Evolutionary conservation across 352 stramenopile species (phyloP).

Genomic region (Lagenidium sp.): DNA sequence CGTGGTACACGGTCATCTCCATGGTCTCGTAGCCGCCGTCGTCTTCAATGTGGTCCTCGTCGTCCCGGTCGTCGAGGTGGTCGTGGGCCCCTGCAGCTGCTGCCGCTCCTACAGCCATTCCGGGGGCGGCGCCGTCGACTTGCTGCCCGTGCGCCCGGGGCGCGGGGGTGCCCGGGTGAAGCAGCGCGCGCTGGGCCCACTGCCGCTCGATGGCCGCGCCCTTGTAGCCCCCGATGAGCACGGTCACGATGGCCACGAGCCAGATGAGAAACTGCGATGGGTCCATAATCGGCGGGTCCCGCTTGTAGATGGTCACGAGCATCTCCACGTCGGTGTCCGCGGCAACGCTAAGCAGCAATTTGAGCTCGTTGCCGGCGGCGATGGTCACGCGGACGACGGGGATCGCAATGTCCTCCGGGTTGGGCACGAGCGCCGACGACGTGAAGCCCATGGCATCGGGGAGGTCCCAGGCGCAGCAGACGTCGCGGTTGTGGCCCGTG

Average conservation of each 20-base stretch:
- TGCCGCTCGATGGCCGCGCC: slow-evolving; percentile 54
- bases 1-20: slow-evolving; percentile 85
- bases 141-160: not conserved
- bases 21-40: slow-evolving; percentile 69
- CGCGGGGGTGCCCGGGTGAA: not conserved
- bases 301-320: slow-evolving; percentile 53
- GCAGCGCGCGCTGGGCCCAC: slow-evolving; percentile 24
- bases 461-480: slow-evolving; percentile 78
- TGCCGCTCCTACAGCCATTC: not conserved
- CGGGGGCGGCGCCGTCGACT: not conserved
- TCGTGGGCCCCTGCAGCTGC: not conserved
- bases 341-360: slow-evolving; percentile 21
- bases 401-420: slow-evolving; percentile 39
- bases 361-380: slow-evolving; percentile 41
- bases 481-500: slow-evolving; percentile 32
- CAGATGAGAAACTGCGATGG: slow-evolving; percentile 67
- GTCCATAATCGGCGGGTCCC: slow-evolving; percentile 44
- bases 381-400: slow-evolving; percentile 67
- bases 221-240: slow-evolving; percentile 68
- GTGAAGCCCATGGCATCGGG: slow-evolving; percentile 64
- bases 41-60: slow-evolving; percentile 18
- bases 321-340: slow-evolving; percentile 17
- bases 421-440: slow-evolving; percentile 18
- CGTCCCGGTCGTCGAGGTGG: not conserved
- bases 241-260: slow-evolving; percentile 61